Base-by-base conservation (phyloP, 2,329 filamentous ascomycete species). In the Decorospora gaudefroyi region DNA sequence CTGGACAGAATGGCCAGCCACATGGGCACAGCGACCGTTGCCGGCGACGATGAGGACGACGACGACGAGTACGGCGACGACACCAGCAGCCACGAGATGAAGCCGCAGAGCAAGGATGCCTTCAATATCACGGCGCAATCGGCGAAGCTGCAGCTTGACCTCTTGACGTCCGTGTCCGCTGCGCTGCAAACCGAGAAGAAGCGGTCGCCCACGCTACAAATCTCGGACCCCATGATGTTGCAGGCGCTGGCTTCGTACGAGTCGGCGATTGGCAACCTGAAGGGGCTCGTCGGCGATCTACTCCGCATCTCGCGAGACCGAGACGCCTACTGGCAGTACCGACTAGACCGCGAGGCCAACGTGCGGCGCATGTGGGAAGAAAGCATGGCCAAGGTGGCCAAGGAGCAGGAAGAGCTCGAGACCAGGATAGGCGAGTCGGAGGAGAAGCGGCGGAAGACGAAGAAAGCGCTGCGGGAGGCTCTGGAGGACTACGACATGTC, bases 321-420 rank as follows among this genome's bases (percentile, higher is more conserved):
- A 37, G 93, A 99, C 70, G 85, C 90, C 0, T 96, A 95, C 68
- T 99, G 93, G 93, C 92, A 97, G 69, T 95, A 95, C 67, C 85
- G 91, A 10, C 77, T 99, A 27, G 91, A 96, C 57, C 86, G 90
- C 40, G 93, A 99, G 73, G 85, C 86, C 29, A 89, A 96, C 66
- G 86, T 97, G 73, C 84, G 93, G 25, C 86, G 88, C 47, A 88
- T 99, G 83, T 99, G 93, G 93, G 93, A 99, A 72, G 93, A 99
- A 63, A 97, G 91, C 72, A 69, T 99, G 93, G 90, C 93, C 7
- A 85, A 91, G 61, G 87, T 99, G n/a, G 93, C 91, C 12, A 85
- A 84, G 42, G 93, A 99, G 68, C 93, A 99, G 61, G 93, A 97
- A 71, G 82, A 90, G 37, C 79, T 99, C 1, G 90, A 97, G 67